These are phyloP conservation scores for Plasmodium ovale DNA, from an alignment of 169 alveolate species.

Conservation along the genomic window DNA sequence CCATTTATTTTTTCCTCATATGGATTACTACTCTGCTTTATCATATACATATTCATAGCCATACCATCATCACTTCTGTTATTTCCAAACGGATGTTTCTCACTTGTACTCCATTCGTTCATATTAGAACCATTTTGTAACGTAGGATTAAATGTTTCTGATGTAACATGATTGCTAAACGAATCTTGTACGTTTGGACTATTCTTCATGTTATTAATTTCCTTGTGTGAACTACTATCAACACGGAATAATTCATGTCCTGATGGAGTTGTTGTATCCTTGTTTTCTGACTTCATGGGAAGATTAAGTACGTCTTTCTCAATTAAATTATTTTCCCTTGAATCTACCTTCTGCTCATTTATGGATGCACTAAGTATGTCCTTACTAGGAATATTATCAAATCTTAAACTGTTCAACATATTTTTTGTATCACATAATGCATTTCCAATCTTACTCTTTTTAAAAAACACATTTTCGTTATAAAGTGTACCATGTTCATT, in stretches of 20 bases:
- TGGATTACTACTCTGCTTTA: background rate
- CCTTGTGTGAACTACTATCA: background rate
- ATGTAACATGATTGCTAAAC: background rate
- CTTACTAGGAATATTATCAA: constrained; percentile 43
- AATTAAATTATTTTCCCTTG: background rate
- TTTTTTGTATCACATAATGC: constrained; percentile 48
- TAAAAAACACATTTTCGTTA: constrained; percentile 32
- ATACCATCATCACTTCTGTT: background rate
- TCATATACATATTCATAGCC: background rate
- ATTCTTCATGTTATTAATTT: background rate
- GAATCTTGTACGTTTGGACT: background rate
- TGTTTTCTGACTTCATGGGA: background rate
- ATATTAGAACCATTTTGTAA: background rate
- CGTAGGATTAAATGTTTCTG: background rate
- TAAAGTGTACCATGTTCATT: background rate
- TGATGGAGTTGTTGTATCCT: background rate
- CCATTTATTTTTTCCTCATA: background rate
- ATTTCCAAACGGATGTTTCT: background rate
- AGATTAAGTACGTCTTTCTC: constrained; percentile 8
- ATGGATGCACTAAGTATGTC: constrained; percentile 22
- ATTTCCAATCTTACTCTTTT: constrained; percentile 57
- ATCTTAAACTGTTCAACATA: constrained; percentile 37
- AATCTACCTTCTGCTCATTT: background rate
- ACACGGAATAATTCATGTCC: too few relatives aligned
- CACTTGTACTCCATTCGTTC: background rate